Evolutionary conservation across 441 rosid species (phyloP).

Genomic region (Melianthus villosus): DNA sequence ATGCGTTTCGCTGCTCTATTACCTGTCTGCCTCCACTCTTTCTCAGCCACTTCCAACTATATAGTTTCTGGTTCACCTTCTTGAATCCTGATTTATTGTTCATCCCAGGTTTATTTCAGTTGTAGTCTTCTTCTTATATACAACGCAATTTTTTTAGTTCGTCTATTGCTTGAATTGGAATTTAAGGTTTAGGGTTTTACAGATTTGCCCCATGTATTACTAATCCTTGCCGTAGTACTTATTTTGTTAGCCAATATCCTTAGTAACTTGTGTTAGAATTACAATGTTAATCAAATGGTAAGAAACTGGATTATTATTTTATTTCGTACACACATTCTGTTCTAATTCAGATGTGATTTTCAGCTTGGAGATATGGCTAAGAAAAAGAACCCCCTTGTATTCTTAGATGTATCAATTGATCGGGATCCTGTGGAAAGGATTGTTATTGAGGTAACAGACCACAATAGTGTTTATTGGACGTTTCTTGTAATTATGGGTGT

Average conservation of each 20-base stretch:
- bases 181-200: conserved; percentile 26
- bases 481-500: not conserved
- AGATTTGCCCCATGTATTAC: not conserved
- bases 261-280: not conserved
- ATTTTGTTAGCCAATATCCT: not conserved
- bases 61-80: no score
- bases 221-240: not conserved
- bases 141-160: no score
- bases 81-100: no score
- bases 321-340: not conserved
- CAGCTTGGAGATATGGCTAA: conserved; percentile 37
- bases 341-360: conserved; percentile 7
- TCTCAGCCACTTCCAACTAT: no score
- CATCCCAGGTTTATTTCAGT: no score
- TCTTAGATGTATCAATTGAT: conserved; percentile 57
- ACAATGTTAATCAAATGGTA: not conserved
- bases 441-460: conserved; percentile 54
- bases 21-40: no score
- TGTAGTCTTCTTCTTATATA: no score
- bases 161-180: conserved; percentile 5
- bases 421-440: conserved; percentile 57
- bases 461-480: not conserved
- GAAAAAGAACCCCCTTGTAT: conserved; percentile 63
- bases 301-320: not conserved
- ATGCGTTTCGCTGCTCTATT: no score